Evolutionary conservation across 1,284 basidiomycete species (phyloP).

Genomic region (Malassezia dermatis): DNA sequence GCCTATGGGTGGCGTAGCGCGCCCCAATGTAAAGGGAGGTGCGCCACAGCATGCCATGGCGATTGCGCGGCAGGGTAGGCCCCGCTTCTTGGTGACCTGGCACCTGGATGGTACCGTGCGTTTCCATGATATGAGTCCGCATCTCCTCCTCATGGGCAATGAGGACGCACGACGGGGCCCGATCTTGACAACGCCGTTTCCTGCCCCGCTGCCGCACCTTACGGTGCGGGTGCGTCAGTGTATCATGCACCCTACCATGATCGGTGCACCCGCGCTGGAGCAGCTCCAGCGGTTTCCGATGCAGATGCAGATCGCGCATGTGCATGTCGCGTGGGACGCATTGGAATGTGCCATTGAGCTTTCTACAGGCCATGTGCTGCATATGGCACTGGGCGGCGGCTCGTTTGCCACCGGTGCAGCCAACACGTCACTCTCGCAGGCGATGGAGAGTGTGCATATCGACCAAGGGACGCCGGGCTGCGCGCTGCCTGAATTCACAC

Average conservation of each 20-base stretch:
- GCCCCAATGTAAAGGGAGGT: conserved; percentile 3
- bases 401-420: neutral
- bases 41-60: conserved; percentile 6
- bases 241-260: conserved; percentile 19
- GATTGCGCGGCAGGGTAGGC: conserved; percentile 9
- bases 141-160: conserved; percentile 32
- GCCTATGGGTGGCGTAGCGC: conserved; percentile 13
- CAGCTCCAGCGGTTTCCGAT: conserved; percentile 9
- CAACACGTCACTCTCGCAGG: neutral
- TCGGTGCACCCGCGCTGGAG: conserved; percentile 27
- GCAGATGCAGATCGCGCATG: conserved; percentile 22
- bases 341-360: conserved; percentile 29
- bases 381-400: conserved; percentile 12
- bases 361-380: conserved; percentile 28
- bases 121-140: conserved; percentile 37
- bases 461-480: neutral
- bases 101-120: conserved; percentile 43
- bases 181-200: conserved; percentile 27
- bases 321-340: conserved; percentile 29
- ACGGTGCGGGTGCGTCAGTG: conserved; percentile 24
- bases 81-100: conserved; percentile 37
- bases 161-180: conserved; percentile 18
- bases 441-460: conserved; percentile 1
- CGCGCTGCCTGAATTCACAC: conserved; percentile 12
- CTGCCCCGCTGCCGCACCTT: conserved; percentile 35